These are phyloP conservation scores for Diplocarpon mali DNA, from an alignment of 2,329 filamentous ascomycete genomes.

Conservation along the genomic window DNA sequence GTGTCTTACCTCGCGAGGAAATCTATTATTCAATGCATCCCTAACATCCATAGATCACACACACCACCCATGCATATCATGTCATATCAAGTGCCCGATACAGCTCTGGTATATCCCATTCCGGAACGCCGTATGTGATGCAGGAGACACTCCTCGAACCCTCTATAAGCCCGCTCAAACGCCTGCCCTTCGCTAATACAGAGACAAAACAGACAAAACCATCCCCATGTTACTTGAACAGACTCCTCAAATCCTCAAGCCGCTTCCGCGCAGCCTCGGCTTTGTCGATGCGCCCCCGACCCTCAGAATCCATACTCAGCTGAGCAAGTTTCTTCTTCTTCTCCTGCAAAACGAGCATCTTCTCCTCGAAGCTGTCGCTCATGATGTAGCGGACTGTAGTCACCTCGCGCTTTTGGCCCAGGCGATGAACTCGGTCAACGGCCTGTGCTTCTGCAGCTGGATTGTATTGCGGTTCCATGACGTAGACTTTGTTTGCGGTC, in stretches of 20 bases:
- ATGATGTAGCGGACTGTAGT: constrained; percentile 85
- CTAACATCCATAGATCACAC: no score
- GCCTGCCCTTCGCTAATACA: no score
- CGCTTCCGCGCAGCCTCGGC: constrained; percentile 27
- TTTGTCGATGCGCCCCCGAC: constrained; percentile 23
- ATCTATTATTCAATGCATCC: no score
- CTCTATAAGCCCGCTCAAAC: no score
- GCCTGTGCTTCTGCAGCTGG: constrained; percentile 91
- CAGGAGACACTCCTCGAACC: no score
- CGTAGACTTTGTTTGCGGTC: constrained; percentile 73
- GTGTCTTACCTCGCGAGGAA: no score
- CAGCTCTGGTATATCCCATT: background rate
- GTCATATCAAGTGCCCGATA: background rate
- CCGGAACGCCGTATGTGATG: no score
- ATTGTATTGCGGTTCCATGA: constrained; percentile 98
- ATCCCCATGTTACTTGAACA: constrained; percentile 34
- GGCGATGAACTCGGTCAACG: constrained; percentile 80
- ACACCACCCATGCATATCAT: no score
- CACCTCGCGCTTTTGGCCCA: constrained; percentile 84
- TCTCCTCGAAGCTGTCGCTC: constrained; percentile 83
- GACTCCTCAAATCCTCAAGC: constrained; percentile 46
- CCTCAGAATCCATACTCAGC: constrained; percentile 61
- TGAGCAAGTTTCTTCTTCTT: constrained; percentile 90
- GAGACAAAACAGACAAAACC: no score
- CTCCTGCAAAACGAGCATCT: constrained; percentile 78